These are phyloP conservation scores for Chrysanthemum makinoi DNA, from an alignment of 129 eudicot genomes.

Conservation along the genomic window DNA sequence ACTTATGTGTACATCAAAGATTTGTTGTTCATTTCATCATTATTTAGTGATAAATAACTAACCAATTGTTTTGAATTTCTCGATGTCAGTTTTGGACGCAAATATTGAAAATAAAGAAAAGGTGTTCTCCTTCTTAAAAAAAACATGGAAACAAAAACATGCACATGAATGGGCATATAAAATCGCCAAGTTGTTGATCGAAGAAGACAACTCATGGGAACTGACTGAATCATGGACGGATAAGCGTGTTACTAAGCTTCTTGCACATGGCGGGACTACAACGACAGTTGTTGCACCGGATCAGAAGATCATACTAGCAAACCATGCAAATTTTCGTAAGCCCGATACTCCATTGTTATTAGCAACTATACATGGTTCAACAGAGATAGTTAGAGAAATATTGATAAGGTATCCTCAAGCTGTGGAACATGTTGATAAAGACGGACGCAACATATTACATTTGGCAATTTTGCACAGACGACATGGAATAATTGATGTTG, in stretches of 20 bases:
- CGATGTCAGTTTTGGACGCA: not conserved
- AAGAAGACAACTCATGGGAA: slow-evolving; percentile 33
- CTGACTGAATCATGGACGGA: not conserved
- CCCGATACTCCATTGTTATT: slow-evolving; percentile 37
- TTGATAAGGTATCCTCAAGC: slow-evolving; percentile 31
- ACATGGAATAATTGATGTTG: slow-evolving; percentile 11
- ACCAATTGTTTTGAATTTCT: not conserved
- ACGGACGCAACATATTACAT: slow-evolving; percentile 37
- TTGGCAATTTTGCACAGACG: slow-evolving; percentile 32
- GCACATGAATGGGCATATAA: slow-evolving; percentile 28
- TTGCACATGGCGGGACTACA: not conserved
- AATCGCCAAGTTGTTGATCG: slow-evolving; percentile 25
- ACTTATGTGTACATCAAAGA: no score
- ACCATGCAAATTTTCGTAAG: not conserved
- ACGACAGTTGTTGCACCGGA: not conserved
- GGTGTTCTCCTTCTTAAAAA: not conserved
- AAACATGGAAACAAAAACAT: slow-evolving; percentile 8
- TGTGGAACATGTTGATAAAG: slow-evolving; percentile 34
- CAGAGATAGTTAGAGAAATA: slow-evolving; percentile 34
- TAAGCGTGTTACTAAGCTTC: not conserved
- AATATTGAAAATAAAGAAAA: not conserved
- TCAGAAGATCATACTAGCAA: not conserved
- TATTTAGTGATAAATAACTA: not conserved
- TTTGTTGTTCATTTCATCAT: not conserved
- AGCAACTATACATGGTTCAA: slow-evolving; percentile 37